Evolutionary conservation across 2,329 filamentous ascomycete species (phyloP).

Genomic region (Leptographium wingfieldii): DNA sequence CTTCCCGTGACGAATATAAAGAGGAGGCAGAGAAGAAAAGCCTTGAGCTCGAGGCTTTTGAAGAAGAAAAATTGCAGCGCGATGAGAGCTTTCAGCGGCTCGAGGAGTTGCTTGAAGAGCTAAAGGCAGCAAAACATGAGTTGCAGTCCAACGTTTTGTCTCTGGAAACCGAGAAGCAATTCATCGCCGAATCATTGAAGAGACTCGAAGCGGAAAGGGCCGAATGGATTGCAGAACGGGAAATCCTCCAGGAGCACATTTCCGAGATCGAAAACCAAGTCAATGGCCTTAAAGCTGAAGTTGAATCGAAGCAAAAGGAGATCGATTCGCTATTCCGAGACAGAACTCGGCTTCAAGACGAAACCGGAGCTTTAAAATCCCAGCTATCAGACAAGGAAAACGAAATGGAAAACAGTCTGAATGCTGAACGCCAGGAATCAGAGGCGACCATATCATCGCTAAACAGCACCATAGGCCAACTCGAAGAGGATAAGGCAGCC

Average conservation of each 20-base stretch:
- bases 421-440: not conserved
- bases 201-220: conserved; percentile 1
- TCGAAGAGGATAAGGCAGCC: not conserved
- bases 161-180: conserved; percentile 2
- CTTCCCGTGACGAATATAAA: not conserved
- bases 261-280: not conserved
- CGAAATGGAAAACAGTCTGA: not conserved
- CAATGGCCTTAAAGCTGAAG: not conserved
- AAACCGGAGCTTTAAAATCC: not conserved
- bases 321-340: not conserved
- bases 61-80: not conserved
- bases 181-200: not conserved
- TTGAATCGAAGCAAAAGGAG: conserved; percentile 1
- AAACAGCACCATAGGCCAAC: not conserved
- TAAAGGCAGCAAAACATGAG: not conserved
- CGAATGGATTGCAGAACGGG: not conserved
- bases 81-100: not conserved
- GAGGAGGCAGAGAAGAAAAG: not conserved
- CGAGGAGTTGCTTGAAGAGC: not conserved
- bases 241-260: not conserved
- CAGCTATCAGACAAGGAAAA: not conserved
- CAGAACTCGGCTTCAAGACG: not conserved
- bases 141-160: not conserved
- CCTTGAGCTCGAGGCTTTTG: not conserved
- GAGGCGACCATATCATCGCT: not conserved